Conservation (phyloP, 805 yeast genomes). For the Ogataea pilisensis region DNA sequence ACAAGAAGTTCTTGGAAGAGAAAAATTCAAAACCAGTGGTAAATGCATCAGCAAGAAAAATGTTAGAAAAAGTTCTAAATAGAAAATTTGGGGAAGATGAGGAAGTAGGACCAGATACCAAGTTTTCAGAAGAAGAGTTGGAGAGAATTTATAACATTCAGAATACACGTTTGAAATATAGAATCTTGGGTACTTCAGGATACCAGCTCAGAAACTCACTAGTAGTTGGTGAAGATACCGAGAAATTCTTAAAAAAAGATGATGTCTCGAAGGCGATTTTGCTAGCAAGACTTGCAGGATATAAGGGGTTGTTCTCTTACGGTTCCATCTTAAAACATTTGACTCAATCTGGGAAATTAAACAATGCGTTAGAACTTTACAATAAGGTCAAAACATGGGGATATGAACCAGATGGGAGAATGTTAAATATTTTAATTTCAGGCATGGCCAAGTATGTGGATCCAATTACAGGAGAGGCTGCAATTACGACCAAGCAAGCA, state of each 20-base stretch:
- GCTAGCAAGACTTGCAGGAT: constrained; percentile 23
- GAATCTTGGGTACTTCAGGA: constrained; percentile 56
- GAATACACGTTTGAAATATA: constrained; percentile 44
- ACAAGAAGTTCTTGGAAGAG: constrained; percentile 6
- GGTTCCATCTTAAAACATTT: constrained; percentile 55
- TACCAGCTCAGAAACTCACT: constrained; percentile 56
- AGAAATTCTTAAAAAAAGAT: constrained; percentile 46
- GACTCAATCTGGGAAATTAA: constrained; percentile 38
- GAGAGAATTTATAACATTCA: constrained; percentile 19
- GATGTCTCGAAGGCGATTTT: constrained; percentile 47
- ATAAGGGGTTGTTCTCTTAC: constrained; percentile 55
- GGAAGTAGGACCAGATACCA: constrained; percentile 21
- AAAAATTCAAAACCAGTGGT: constrained; percentile 24
- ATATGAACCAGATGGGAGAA: constrained; percentile 45
- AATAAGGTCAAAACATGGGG: constrained; percentile 61
- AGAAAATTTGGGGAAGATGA: constrained; percentile 16
- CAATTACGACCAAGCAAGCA: constrained; percentile 32
- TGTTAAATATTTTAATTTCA: constrained; percentile 43
- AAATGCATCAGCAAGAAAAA: constrained; percentile 25
- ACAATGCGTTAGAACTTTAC: constrained; percentile 47
- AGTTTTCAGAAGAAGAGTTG: constrained; percentile 25
- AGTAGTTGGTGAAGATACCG: constrained; percentile 49
- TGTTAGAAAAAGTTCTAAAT: constrained; percentile 19
- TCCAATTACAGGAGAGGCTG: constrained; percentile 5
- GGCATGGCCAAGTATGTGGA: constrained; percentile 37